Evolutionary conservation across 2,329 filamentous ascomycete genomes (phyloP).

Genomic region (Rutstroemia sp.): DNA sequence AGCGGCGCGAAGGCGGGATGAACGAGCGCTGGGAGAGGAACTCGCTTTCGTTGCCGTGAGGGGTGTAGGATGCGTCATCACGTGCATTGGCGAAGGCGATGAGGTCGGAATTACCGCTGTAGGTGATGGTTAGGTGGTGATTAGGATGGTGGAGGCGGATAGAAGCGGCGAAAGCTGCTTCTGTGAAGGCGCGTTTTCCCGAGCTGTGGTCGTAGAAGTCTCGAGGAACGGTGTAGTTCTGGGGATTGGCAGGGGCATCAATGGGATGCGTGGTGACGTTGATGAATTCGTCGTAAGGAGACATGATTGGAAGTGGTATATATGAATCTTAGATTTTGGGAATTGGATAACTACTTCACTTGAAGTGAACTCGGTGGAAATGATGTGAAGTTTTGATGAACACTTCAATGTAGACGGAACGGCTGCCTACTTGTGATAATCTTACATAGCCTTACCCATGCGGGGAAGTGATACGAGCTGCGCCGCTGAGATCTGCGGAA

Average conservation of each 20-base stretch:
- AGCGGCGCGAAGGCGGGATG: no score
- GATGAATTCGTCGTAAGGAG: not conserved
- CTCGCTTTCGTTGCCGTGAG: no score
- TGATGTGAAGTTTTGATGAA: no score
- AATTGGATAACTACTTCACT: not conserved
- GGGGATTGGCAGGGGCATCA: not conserved
- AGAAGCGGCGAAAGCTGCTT: constrained; percentile 17
- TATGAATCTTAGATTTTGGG: not conserved
- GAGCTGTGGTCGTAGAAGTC: not conserved
- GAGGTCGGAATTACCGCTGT: not conserved
- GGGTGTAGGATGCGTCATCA: no score
- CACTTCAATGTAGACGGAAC: no score
- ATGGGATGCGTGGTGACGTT: not conserved
- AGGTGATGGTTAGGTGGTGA: constrained; percentile 19
- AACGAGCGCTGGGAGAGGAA: no score
- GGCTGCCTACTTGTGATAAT: no score
- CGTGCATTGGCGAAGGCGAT: no score
- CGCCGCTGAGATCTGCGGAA: no score
- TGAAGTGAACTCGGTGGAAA: no score
- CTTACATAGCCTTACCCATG: no score
- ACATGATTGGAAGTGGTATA: not conserved
- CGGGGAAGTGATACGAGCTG: no score
- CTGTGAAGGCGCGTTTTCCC: constrained; percentile 11
- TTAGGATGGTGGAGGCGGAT: constrained; percentile 18
- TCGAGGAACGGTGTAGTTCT: not conserved